A percentile compares a stretch with the other conserved stretches of the same genome.
phyloP scores from a whole-genome alignment of 2,329 filamentous ascomycete species.

The Biscogniauxia marginata region DNA sequence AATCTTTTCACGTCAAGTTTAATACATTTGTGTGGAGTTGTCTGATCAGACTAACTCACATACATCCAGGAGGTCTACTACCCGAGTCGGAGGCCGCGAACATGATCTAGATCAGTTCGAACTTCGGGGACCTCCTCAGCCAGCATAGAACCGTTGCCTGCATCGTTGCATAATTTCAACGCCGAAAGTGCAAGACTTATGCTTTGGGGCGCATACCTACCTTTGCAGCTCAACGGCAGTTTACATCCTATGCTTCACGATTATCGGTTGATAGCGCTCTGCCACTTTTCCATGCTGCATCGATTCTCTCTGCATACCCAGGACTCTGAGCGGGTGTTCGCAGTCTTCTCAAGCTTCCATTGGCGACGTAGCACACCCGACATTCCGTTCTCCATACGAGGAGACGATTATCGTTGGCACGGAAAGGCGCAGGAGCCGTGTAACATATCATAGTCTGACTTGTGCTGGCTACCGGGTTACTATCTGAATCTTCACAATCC shows the following conservation, averaged over 20 bases:
- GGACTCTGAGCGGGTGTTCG: constrained; percentile 23
- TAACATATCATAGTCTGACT: constrained; percentile 22
- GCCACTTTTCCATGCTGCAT: constrained; percentile 9
- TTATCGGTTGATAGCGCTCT: constrained; percentile 12
- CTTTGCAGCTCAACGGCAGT: constrained; percentile 19
- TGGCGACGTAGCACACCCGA: constrained; percentile 19
- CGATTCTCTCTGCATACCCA: constrained; percentile 15
- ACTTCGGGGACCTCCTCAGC: constrained; percentile 25
- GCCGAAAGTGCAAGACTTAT: constrained; percentile 18
- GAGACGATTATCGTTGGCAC: constrained; percentile 32
- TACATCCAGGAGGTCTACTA: neutral
- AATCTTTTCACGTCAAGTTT: neutral
- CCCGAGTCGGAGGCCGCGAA: constrained; percentile 3
- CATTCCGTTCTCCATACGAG: constrained; percentile 26
- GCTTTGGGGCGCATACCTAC: constrained; percentile 22
- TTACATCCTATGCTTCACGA: constrained; percentile 23
- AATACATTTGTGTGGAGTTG: neutral
- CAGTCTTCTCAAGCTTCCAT: constrained; percentile 23
- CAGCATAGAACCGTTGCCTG: constrained; percentile 19
- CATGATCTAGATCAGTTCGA: constrained; percentile 4
- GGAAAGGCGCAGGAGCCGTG: constrained; percentile 30
- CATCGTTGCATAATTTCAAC: constrained; percentile 23
- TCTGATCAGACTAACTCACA: neutral
- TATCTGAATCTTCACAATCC: constrained; percentile 14
- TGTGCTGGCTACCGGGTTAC: constrained; percentile 15